Evolutionary conservation across 2,329 filamentous ascomycete genomes (phyloP).

Genomic region (Nakataea oryzae): DNA sequence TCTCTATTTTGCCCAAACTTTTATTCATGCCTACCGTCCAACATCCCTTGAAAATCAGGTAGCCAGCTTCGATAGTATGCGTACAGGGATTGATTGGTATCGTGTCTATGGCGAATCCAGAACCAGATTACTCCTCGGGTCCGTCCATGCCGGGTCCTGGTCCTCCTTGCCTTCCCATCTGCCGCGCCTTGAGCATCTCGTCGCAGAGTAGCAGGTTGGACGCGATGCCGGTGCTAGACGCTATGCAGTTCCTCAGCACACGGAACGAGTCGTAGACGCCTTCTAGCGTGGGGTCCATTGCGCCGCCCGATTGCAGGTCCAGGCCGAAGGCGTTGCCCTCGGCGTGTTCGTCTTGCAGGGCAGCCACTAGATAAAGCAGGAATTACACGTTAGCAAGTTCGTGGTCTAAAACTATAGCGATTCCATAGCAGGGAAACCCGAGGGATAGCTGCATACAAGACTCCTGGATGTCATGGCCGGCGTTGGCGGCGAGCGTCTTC

Average conservation of each 20-base stretch:
- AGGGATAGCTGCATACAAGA: slow-evolving; percentile 56
- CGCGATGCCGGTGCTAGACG: slow-evolving; percentile 89
- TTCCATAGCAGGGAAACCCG: slow-evolving; percentile 9
- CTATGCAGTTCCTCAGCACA: slow-evolving; percentile 85
- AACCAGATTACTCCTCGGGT: slow-evolving; percentile 32
- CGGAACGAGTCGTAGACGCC: slow-evolving; percentile 96
- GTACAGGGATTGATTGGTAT: slow-evolving; percentile 24
- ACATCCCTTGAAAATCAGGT: slow-evolving; percentile 19
- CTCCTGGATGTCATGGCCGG: slow-evolving; percentile 94
- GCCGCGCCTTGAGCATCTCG: slow-evolving; percentile 91
- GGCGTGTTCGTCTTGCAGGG: slow-evolving; percentile 72
- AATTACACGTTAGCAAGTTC: slow-evolving; percentile 6
- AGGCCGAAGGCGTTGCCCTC: slow-evolving; percentile 82
- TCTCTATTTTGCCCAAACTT: slow-evolving; percentile 4
- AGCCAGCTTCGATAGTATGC: slow-evolving; percentile 6
- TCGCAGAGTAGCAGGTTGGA: slow-evolving; percentile 93
- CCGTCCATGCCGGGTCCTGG: slow-evolving; percentile 57
- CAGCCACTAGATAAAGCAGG: slow-evolving; percentile 55
- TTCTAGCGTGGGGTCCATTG: slow-evolving; percentile 89
- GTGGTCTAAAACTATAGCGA: neutral
- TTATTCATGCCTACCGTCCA: slow-evolving; percentile 21
- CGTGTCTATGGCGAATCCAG: slow-evolving; percentile 7
- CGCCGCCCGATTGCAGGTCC: slow-evolving; percentile 75
- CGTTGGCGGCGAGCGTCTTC: slow-evolving; percentile 93
- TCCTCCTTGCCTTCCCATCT: slow-evolving; percentile 67